Evolutionary conservation across 768 basidiomycete species (phyloP).

Genomic region (Phylloporus rhodoxanthus): DNA sequence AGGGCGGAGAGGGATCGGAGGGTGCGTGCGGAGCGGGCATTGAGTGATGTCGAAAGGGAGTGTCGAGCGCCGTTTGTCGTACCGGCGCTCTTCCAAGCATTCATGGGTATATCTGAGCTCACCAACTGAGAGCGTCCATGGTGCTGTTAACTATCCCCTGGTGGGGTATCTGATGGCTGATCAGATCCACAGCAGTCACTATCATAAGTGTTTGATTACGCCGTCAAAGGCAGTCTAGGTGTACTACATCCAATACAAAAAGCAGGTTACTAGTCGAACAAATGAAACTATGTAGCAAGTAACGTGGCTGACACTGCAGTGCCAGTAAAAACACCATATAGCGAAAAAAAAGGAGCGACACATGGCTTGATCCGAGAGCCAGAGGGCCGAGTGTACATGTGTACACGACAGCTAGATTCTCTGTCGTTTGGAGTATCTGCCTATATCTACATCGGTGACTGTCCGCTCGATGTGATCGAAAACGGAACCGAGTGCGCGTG

Average conservation of each 20-base stretch:
- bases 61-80: conserved; percentile 50
- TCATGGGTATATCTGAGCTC: conserved; percentile 43
- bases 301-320: conserved; percentile 1
- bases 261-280: conserved; percentile 5
- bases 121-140: conserved; percentile 21
- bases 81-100: conserved; percentile 51
- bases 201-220: conserved; percentile 6
- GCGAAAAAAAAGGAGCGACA: neutral
- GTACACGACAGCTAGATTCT: conserved; percentile 13
- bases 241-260: conserved; percentile 13
- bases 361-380: neutral
- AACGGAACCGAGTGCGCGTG: conserved; percentile 29
- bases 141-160: neutral
- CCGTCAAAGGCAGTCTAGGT: conserved; percentile 4
- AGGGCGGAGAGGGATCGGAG: conserved; percentile 33
- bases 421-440: conserved; percentile 23
- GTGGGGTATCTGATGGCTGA: neutral
- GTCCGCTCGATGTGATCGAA: conserved; percentile 32
- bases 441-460: conserved; percentile 21
- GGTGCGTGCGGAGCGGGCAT: conserved; percentile 38
- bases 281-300: neutral
- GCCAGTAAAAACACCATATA: neutral
- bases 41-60: conserved; percentile 47
- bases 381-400: neutral
- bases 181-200: neutral